Base-by-base conservation (phyloP, 2,329 filamentous ascomycete species). In the Diaporthe ampelina region DNA sequence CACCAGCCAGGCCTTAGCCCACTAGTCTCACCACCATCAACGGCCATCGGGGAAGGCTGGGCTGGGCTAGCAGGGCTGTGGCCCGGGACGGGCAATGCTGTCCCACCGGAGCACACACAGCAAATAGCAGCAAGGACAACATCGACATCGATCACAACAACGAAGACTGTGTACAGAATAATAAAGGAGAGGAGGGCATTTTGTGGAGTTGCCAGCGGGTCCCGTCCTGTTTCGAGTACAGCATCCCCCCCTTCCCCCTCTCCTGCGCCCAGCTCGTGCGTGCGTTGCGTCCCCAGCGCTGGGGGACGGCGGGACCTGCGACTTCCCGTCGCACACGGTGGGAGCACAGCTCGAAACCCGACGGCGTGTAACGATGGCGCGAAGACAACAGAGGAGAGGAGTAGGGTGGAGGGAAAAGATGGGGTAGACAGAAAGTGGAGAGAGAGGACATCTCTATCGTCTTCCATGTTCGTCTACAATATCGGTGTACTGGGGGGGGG, bases 211-310 rank as follows among this genome's bases (percentile, higher is more conserved):
- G 7, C 59, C 70, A 73, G 50, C 63, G 56, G 35, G 32, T 35
- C 40, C 59, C 37, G 37, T 13, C 37, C 54, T 73, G 70, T 75
- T 70, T 75, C 74, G 74, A 75, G 74, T 75, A 75, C 50, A 75
- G 59, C 57, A 72, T 40, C 3, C 37, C 37, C 37, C 37, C 37
- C n/a, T n/a, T 13, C 37, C 10, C 11, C 13, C 32, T 21, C 50
- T n/a, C 15, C 43, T 73, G 56, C 68, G 52, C 56, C 74, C 70
- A 70, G 56, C 57, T 70, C 17, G 17, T 48, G 50, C 65, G 58
- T 56, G 57, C 58, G 17, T 45, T 19, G 15, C 43, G 37, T 57
- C 24, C 35, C 61, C 45, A 67, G 63, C n/a, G 43, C 29, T 54
- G 57, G 58, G 57, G 58, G 58, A 54, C 45, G 57, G 52, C 29